Percentiles rank a stretch among this genome's conserved stretches.
Evolutionary conservation across 2,329 filamentous ascomycete species (phyloP).

Genomic region (Aureobasidium melanogenum): DNA sequence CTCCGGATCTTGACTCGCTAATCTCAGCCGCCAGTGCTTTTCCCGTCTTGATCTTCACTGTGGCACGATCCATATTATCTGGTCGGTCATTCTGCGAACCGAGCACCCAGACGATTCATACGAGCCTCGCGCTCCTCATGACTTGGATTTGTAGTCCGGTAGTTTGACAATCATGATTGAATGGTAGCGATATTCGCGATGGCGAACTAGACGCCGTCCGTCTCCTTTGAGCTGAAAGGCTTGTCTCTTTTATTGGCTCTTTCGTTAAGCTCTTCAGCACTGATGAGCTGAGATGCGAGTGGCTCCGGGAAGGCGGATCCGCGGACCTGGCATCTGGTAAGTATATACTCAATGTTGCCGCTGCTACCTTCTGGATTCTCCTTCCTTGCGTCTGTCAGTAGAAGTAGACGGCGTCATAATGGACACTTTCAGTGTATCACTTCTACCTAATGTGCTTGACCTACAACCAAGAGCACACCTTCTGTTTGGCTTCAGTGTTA

Average conservation of each 20-base stretch:
- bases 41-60: background rate
- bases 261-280: background rate
- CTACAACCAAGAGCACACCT: background rate
- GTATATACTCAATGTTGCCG: background rate
- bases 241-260: background rate
- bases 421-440: background rate
- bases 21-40: background rate
- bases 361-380: background rate
- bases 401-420: background rate
- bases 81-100: background rate
- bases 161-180: background rate
- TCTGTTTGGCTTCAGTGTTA: background rate
- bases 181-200: background rate
- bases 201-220: background rate
- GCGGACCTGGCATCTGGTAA: background rate
- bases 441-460: constrained; percentile 1
- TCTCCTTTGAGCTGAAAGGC: too few species aligned
- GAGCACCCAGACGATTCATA: background rate
- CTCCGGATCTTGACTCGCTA: background rate
- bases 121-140: background rate
- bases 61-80: constrained; percentile 1
- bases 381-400: background rate
- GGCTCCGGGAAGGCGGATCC: background rate
- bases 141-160: background rate
- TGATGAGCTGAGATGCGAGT: background rate